These are phyloP conservation scores for Trichomonas vaginalis DNA, from an alignment of 208 protist species.

Conservation along the genomic window DNA sequence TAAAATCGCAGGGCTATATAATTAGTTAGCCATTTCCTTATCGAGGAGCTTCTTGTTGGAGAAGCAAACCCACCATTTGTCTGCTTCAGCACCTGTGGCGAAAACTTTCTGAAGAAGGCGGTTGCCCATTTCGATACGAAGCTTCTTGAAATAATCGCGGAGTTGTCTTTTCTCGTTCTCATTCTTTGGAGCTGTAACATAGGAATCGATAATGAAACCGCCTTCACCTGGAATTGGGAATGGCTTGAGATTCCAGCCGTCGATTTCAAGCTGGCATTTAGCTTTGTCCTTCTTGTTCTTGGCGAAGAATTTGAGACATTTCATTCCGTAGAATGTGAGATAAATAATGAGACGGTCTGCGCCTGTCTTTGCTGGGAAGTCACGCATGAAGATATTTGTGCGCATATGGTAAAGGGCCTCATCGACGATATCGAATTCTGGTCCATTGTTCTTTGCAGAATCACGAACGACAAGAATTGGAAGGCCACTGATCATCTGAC, in stretches of 20 bases:
- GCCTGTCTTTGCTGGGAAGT: background rate
- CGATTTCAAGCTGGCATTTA: background rate
- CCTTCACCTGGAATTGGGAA: background rate
- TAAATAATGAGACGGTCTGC: conserved; percentile 10
- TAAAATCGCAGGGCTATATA: too few relatives aligned
- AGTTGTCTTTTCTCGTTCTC: background rate
- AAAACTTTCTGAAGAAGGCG: background rate
- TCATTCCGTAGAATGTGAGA: background rate
- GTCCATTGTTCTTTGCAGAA: background rate
- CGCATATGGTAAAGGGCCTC: background rate
- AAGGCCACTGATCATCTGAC: background rate
- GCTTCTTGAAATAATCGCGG: background rate
- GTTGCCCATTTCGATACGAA: background rate
- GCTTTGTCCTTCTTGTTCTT: background rate
- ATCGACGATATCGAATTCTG: background rate
- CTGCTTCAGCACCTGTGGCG: background rate
- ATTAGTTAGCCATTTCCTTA: conserved; percentile 15
- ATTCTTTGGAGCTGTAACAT: background rate
- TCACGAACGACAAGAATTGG: background rate
- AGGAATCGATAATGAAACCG: background rate
- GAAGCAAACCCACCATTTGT: conserved; percentile 18
- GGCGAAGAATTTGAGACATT: background rate
- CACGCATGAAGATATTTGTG: conserved; percentile 16
- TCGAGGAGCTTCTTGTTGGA: background rate
- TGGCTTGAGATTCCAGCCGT: background rate